A percentile compares a stretch with the other conserved stretches of the same genome.
Conservation (phyloP, 2,329 filamentous ascomycete species). For the Teratosphaeria viscida region DNA sequence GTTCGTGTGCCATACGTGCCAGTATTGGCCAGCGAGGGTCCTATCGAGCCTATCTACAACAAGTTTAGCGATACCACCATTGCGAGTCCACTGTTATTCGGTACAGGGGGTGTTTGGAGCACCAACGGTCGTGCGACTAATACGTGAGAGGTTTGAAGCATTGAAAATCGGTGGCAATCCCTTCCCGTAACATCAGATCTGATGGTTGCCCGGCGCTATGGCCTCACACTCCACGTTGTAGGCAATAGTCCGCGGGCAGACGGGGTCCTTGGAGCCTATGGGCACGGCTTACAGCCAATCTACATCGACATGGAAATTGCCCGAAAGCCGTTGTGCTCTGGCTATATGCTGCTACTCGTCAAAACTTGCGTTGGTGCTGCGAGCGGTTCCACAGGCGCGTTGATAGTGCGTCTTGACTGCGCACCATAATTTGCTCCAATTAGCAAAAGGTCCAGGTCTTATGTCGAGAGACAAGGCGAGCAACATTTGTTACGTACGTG, state of each 20-base stretch:
- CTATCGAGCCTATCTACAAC: background rate
- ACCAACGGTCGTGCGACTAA: constrained; percentile 2
- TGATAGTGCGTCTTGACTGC: too few species aligned
- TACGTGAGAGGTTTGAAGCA: background rate
- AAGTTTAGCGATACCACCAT: constrained; percentile 22
- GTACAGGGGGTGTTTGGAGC: constrained; percentile 29
- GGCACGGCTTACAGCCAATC: too few species aligned
- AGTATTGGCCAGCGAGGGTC: constrained; percentile 1
- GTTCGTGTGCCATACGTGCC: constrained; percentile 6
- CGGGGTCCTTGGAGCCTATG: too few species aligned
- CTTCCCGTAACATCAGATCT: too few species aligned
- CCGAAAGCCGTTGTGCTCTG: too few species aligned
- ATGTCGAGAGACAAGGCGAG: background rate
- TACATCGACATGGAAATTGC: too few species aligned
- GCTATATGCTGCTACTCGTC: too few species aligned
- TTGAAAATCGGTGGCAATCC: background rate
- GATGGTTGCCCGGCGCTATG: too few species aligned
- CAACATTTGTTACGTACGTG: background rate
- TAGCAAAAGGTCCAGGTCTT: background rate
- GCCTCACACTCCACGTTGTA: too few species aligned
- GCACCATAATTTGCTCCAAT: background rate
- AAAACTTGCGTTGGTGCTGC: too few species aligned
- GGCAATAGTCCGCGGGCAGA: too few species aligned
- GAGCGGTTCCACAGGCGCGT: too few species aligned
- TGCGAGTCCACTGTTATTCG: constrained; percentile 33